phyloP scores from a whole-genome alignment of 257 asterid genomes.

The Coffea eugenioides region DNA sequence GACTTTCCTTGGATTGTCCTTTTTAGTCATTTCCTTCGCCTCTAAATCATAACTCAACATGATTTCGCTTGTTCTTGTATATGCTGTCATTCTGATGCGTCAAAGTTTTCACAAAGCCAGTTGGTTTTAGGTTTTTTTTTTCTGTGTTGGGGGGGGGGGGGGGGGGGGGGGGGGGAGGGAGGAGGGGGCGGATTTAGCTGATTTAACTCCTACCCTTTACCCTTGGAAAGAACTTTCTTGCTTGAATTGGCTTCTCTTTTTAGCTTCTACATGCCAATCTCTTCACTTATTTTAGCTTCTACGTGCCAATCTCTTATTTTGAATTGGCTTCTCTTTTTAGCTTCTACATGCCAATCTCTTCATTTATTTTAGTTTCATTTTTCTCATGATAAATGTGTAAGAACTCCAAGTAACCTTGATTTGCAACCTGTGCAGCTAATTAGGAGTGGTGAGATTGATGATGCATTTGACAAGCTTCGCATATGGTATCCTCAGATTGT shows the following conservation, averaged over 20 bases:
- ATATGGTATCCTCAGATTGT: conserved; percentile 76
- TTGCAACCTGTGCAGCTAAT: conserved; percentile 56
- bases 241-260: neutral
- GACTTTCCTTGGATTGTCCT: neutral
- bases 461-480: conserved; percentile 54
- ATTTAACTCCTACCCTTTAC: neutral
- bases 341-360: neutral
- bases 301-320: too few species aligned
- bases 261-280: neutral
- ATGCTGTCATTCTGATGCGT: neutral
- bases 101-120: neutral
- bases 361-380: neutral
- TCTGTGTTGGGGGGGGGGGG: too few species aligned
- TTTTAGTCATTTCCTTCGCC: neutral
- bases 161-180: too few species aligned
- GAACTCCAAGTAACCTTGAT: neutral
- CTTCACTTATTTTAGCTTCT: neutral
- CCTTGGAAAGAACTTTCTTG: neutral
- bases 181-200: neutral
- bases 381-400: conserved; percentile 5
- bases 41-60: neutral
- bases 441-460: conserved; percentile 74
- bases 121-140: neutral
- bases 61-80: neutral
- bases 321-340: neutral